Conservation (phyloP, 2,329 filamentous ascomycete species). For the Elsinoe fawcettii region DNA sequence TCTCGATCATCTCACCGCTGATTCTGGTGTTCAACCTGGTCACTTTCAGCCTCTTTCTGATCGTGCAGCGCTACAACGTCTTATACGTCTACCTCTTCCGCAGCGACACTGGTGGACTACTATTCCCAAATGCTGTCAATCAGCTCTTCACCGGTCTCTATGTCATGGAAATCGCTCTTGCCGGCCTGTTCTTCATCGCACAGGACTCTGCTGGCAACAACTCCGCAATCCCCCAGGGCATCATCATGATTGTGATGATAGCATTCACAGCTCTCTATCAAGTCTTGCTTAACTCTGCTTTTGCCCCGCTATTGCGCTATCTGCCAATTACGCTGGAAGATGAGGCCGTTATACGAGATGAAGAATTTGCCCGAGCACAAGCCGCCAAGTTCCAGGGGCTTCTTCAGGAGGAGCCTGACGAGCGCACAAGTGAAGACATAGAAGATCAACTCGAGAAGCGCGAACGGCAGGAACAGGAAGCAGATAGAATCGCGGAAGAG, state of each 20-base stretch:
- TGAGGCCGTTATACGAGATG: slow-evolving; percentile 82
- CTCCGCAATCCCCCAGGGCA: slow-evolving; percentile 66
- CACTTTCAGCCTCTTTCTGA: slow-evolving; percentile 85
- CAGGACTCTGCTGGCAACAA: slow-evolving; percentile 46
- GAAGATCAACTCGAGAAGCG: slow-evolving; percentile 36
- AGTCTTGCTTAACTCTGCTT: slow-evolving; percentile 69
- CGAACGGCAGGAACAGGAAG: slow-evolving; percentile 32
- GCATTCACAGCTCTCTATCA: slow-evolving; percentile 71
- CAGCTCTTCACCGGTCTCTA: slow-evolving; percentile 97
- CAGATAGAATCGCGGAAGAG: slow-evolving; percentile 32
- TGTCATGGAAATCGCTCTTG: slow-evolving; percentile 83
- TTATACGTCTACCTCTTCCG: slow-evolving; percentile 87
- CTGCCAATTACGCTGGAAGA: slow-evolving; percentile 93
- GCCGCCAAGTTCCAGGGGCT: slow-evolving; percentile 27
- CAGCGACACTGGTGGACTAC: slow-evolving; percentile 81
- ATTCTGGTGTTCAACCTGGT: slow-evolving; percentile 91
- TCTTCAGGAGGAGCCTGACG: slow-evolving; percentile 35
- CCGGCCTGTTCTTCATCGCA: slow-evolving; percentile 82
- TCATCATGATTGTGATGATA: slow-evolving; percentile 72
- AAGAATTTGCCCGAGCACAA: slow-evolving; percentile 72
- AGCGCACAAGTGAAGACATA: slow-evolving; percentile 29
- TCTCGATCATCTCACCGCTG: slow-evolving; percentile 78
- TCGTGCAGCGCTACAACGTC: slow-evolving; percentile 94
- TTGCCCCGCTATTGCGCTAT: slow-evolving; percentile 77
- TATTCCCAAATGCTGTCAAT: slow-evolving; percentile 89